Conservation (phyloP, 2,329 filamentous ascomycete genomes). For the Ramichloridium luteum region DNA sequence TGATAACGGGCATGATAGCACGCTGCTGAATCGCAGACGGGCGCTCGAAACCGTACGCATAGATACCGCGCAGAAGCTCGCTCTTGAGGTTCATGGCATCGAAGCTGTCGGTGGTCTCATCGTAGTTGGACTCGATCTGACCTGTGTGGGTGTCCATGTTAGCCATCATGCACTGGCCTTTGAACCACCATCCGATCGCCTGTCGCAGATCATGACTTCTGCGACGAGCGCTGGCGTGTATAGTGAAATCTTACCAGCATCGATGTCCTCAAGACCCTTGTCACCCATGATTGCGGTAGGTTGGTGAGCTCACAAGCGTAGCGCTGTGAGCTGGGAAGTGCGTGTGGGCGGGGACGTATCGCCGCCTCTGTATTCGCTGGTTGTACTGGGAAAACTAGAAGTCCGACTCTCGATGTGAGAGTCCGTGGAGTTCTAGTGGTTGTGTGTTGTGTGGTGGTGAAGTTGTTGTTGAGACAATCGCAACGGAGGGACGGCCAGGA, state of each 20-base stretch:
- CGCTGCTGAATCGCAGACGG: slow-evolving; percentile 99
- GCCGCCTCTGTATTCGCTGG: slow-evolving; percentile 25
- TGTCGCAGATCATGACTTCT: slow-evolving; percentile 4
- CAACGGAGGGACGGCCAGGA: slow-evolving; percentile 1
- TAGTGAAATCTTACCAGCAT: slow-evolving; percentile 89
- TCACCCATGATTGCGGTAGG: slow-evolving; percentile 89
- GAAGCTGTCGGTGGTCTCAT: slow-evolving; percentile 98
- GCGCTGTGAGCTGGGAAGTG: slow-evolving; percentile 54
- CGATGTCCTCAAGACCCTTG: slow-evolving; percentile 96
- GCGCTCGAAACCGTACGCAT: slow-evolving; percentile 99
- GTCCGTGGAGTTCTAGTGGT: slow-evolving; percentile 25
- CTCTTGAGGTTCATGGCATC: slow-evolving; percentile 95
- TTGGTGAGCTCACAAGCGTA: slow-evolving; percentile 50
- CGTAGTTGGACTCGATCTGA: slow-evolving; percentile 99
- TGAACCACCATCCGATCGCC: no score
- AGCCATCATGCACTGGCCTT: no score
- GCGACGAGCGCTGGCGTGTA: slow-evolving; percentile 1
- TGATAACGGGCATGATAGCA: slow-evolving; percentile 99
- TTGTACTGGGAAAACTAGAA: slow-evolving; percentile 31
- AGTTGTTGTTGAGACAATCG: not conserved
- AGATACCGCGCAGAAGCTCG: slow-evolving; percentile 96
- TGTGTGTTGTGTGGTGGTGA: slow-evolving; percentile 12
- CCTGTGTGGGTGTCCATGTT: slow-evolving; percentile 43
- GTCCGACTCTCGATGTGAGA: slow-evolving; percentile 35
- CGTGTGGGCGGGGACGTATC: slow-evolving; percentile 27